These are phyloP conservation scores for Suillus hirtellus DNA, from an alignment of 768 basidiomycete species.

Conservation along the genomic window DNA sequence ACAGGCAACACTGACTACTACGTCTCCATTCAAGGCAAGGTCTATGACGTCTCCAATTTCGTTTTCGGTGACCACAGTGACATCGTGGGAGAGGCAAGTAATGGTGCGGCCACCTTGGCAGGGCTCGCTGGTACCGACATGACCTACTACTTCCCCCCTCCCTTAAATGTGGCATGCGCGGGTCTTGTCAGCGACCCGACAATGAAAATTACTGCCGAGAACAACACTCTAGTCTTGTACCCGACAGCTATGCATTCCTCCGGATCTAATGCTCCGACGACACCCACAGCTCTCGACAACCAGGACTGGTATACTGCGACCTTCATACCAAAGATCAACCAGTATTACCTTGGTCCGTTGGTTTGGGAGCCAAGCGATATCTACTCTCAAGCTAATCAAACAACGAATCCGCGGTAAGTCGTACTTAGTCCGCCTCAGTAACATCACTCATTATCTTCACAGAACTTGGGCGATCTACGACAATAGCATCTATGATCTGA, in stretches of 20 bases:
- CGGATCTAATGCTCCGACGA: slow-evolving; percentile 43
- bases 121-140: slow-evolving; percentile 63
- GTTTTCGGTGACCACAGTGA: slow-evolving; percentile 65
- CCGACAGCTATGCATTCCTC: slow-evolving; percentile 57
- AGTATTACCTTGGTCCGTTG: slow-evolving; percentile 60
- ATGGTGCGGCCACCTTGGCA: slow-evolving; percentile 45
- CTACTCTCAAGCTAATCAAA: slow-evolving; percentile 36
- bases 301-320: slow-evolving; percentile 56
- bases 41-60: slow-evolving; percentile 63
- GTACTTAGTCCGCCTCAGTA: slow-evolving; percentile 13
- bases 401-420: slow-evolving; percentile 33
- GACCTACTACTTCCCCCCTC: slow-evolving; percentile 62
- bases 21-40: slow-evolving; percentile 61
- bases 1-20: slow-evolving; percentile 53
- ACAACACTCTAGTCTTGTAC: slow-evolving; percentile 44
- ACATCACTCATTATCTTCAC: slow-evolving; percentile 14
- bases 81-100: slow-evolving; percentile 52
- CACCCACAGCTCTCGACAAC: slow-evolving; percentile 36
- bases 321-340: slow-evolving; percentile 54
- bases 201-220: slow-evolving; percentile 44
- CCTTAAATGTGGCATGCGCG: slow-evolving; percentile 58
- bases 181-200: slow-evolving; percentile 50
- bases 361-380: slow-evolving; percentile 49
- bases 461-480: slow-evolving; percentile 65
- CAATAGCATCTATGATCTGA: slow-evolving; percentile 58